A percentile compares a stretch with the other conserved stretches of the same genome.
These are phyloP conservation scores for Bipolaris gigantea DNA, from an alignment of 2,329 filamentous ascomycete genomes.

Conservation along the genomic window DNA sequence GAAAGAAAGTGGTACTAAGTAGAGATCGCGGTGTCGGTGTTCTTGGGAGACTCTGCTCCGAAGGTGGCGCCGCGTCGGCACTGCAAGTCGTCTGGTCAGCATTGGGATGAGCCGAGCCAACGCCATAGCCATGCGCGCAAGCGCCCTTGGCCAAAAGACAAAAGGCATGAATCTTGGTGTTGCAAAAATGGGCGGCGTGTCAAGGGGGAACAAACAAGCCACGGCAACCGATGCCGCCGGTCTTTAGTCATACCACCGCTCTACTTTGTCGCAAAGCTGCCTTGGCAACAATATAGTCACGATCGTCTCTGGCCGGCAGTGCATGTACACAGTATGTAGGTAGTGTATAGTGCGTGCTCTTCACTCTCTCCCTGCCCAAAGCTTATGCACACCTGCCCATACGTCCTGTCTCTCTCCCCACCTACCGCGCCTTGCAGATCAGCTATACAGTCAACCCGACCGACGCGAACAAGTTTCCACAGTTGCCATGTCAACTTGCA, in stretches of 20 bases:
- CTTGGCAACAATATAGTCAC: no score
- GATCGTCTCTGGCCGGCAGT: no score
- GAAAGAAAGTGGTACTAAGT: background rate
- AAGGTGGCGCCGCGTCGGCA: background rate
- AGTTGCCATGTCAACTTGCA: background rate
- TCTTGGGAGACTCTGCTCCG: background rate
- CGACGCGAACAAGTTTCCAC: no score
- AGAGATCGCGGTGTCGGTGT: background rate
- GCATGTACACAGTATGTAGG: no score
- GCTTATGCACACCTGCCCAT: background rate
- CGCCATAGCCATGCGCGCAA: no score
- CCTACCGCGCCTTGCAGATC: background rate
- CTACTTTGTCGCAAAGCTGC: no score
- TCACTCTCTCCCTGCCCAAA: background rate
- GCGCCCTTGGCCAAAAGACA: background rate
- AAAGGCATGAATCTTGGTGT: background rate
- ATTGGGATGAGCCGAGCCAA: background rate
- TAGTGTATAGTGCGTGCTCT: background rate
- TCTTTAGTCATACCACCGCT: no score
- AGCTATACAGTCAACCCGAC: no score
- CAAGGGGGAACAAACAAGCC: no score
- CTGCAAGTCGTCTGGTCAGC: background rate
- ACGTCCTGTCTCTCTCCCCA: background rate
- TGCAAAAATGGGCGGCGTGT: background rate
- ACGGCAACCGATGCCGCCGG: no score